Evolutionary conservation across 2,329 filamentous ascomycete genomes (phyloP).

Genomic region (Aspergillus chevalieri): DNA sequence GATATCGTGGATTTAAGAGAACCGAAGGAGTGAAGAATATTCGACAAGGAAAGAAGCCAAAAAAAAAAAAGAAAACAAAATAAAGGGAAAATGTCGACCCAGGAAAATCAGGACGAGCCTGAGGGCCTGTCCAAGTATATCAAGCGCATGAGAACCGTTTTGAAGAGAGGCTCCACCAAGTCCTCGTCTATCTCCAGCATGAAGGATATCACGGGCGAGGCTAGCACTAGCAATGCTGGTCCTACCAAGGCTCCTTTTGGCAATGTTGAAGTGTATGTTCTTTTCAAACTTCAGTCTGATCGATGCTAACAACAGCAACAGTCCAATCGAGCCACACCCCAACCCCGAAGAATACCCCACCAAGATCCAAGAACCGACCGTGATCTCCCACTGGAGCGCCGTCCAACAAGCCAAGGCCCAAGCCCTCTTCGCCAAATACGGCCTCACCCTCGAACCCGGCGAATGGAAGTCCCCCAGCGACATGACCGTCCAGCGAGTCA

Average conservation of each 20-base stretch:
- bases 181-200: slow-evolving; percentile 18
- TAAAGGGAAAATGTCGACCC: slow-evolving; percentile 18
- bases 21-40: too few relatives aligned
- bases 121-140: slow-evolving; percentile 36
- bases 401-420: slow-evolving; percentile 40
- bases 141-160: slow-evolving; percentile 33
- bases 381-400: slow-evolving; percentile 28
- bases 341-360: neutral
- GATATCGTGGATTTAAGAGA: neutral
- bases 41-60: too few relatives aligned
- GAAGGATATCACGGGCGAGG: slow-evolving; percentile 6
- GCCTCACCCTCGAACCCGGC: slow-evolving; percentile 37
- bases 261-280: slow-evolving; percentile 2
- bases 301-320: too few relatives aligned
- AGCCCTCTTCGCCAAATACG: slow-evolving; percentile 43
- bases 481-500: slow-evolving; percentile 35
- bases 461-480: slow-evolving; percentile 36
- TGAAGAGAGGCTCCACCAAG: slow-evolving; percentile 27
- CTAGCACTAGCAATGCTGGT: neutral
- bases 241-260: slow-evolving; percentile 9
- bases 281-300: neutral
- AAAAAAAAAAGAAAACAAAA: neutral
- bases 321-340: too few relatives aligned
- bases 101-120: slow-evolving; percentile 18
- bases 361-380: slow-evolving; percentile 9